Percentiles rank a stretch among this genome's conserved stretches.
These are phyloP conservation scores for Pyrenochaeta sp. DNA, from an alignment of 2,329 filamentous ascomycete genomes.

Conservation along the genomic window DNA sequence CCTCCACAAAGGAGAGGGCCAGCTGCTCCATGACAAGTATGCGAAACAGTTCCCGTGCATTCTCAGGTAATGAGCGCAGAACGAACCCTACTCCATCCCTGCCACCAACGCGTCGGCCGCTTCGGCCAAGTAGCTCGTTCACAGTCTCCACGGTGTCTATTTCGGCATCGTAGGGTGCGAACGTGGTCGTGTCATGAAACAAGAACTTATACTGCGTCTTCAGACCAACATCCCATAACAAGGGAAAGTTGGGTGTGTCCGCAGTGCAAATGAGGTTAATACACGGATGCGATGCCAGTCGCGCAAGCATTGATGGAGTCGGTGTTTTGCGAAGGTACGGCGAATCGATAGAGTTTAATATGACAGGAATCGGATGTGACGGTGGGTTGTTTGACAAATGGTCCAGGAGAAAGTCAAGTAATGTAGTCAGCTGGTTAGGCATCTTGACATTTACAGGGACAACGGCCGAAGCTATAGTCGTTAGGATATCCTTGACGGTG, in stretches of 20 bases:
- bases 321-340: constrained; percentile 74
- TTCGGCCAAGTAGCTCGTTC: constrained; percentile 83
- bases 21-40: constrained; percentile 87
- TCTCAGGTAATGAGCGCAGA: constrained; percentile 87
- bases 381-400: constrained; percentile 61
- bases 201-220: constrained; percentile 83
- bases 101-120: constrained; percentile 80
- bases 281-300: constrained; percentile 75
- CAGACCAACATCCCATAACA: constrained; percentile 90
- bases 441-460: constrained; percentile 60
- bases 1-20: constrained; percentile 66
- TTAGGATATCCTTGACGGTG: constrained; percentile 73
- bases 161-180: constrained; percentile 76
- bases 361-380: constrained; percentile 64
- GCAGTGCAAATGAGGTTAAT: constrained; percentile 81
- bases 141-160: constrained; percentile 89
- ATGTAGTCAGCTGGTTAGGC: constrained; percentile 71
- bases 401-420: constrained; percentile 72
- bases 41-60: constrained; percentile 86
- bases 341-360: constrained; percentile 90
- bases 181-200: constrained; percentile 95
- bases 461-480: constrained; percentile 72
- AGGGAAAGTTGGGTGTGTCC: constrained; percentile 85
- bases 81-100: constrained; percentile 94
- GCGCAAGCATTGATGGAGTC: constrained; percentile 76